A percentile compares a stretch with the other conserved stretches of the same genome.
Evolutionary conservation across 805 yeast species (phyloP).

Genomic region (Ogataea glucozyma): DNA sequence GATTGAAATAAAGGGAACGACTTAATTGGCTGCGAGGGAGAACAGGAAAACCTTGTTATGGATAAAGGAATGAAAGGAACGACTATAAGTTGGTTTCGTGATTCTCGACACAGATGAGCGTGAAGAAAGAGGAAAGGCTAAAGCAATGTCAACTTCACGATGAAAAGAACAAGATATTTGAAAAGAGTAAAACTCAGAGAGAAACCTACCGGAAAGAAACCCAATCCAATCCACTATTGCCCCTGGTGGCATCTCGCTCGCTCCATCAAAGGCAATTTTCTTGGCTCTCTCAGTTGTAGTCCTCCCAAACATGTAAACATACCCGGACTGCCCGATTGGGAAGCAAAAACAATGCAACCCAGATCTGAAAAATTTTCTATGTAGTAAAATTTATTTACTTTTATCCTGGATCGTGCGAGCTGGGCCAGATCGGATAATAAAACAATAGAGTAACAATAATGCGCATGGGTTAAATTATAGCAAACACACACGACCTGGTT

Average conservation of each 20-base stretch:
- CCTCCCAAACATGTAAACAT: slow-evolving; percentile 6
- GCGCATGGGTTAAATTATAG: background rate
- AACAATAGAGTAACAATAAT: slow-evolving; percentile 1
- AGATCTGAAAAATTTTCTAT: slow-evolving; percentile 7
- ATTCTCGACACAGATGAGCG: slow-evolving; percentile 6
- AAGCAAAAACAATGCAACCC: slow-evolving; percentile 5
- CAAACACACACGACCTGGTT: too few species aligned
- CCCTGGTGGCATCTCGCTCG: too few species aligned
- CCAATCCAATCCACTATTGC: too few species aligned
- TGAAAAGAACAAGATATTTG: slow-evolving; percentile 10
- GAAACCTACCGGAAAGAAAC: background rate
- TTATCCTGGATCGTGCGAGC: slow-evolving; percentile 1
- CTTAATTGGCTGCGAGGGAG: slow-evolving; percentile 7
- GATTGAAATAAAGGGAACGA: slow-evolving; percentile 17
- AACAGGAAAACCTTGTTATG: slow-evolving; percentile 9
- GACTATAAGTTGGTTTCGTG: slow-evolving; percentile 22
- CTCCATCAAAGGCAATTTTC: too few species aligned
- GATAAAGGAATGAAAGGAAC: slow-evolving; percentile 17
- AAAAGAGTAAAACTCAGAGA: slow-evolving; percentile 17
- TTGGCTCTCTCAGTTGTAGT: background rate
- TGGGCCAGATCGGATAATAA: background rate
- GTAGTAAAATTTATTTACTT: slow-evolving; percentile 3
- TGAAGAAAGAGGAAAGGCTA: background rate
- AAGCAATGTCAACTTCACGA: slow-evolving; percentile 13
- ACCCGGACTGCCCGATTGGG: slow-evolving; percentile 1